Conservation (phyloP, 2,329 filamentous ascomycete species). For the Ophiostoma perfectum region DNA sequence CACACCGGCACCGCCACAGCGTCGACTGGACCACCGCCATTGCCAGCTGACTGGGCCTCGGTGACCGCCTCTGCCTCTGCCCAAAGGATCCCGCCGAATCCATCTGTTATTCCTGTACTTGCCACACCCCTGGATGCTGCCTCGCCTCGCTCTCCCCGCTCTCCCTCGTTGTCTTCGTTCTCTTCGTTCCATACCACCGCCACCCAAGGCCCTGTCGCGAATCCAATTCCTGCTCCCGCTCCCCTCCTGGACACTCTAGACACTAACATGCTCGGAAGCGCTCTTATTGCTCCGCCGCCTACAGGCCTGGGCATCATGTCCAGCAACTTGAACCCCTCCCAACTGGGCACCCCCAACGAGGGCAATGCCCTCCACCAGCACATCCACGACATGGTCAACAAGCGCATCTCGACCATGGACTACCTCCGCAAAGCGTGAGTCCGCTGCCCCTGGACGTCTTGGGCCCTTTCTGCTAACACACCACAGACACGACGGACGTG, state of each 20-base stretch:
- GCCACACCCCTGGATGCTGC: background rate
- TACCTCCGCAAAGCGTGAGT: conserved; percentile 88
- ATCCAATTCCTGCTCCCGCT: background rate
- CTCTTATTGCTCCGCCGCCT: background rate
- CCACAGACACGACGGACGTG: conserved; percentile 77
- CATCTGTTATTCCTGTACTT: conserved; percentile 1
- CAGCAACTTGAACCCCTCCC: conserved; percentile 22
- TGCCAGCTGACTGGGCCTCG: conserved; percentile 7
- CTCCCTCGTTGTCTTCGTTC: too few relatives aligned
- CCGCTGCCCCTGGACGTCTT: background rate
- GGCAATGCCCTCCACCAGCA: conserved; percentile 50
- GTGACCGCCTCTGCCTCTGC: conserved; percentile 1
- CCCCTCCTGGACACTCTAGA: background rate
- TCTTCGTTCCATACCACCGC: too few relatives aligned
- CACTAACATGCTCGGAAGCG: conserved; percentile 8
- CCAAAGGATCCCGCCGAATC: background rate
- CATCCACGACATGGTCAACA: conserved; percentile 79
- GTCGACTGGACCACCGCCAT: background rate
- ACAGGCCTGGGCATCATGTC: conserved; percentile 17
- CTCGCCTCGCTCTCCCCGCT: background rate
- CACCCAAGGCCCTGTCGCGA: too few relatives aligned
- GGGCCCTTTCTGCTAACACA: background rate
- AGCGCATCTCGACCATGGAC: conserved; percentile 88
- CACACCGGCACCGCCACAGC: background rate
- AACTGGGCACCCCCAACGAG: conserved; percentile 34